Evolutionary conservation across 805 yeast genomes (phyloP).

Genomic region (Yamadazyma sp.): DNA sequence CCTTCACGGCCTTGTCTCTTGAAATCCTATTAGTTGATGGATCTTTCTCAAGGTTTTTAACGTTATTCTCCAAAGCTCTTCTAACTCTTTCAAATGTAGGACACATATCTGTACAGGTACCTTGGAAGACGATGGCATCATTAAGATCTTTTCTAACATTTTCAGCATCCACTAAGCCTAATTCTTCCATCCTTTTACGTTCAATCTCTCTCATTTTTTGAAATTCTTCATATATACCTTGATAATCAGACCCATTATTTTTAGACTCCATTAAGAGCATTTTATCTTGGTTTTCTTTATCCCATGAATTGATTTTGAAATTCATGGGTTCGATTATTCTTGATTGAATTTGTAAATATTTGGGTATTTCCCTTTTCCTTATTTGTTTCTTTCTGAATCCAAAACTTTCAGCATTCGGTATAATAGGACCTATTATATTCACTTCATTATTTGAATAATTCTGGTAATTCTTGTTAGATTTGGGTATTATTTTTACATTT

Average conservation of each 20-base stretch:
- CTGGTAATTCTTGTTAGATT: constrained; percentile 17
- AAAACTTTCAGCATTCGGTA: constrained; percentile 24
- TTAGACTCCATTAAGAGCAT: constrained; percentile 51
- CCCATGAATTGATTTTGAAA: constrained; percentile 58
- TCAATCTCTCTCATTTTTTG: constrained; percentile 73
- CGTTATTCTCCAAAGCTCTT: constrained; percentile 83
- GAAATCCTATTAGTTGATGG: constrained; percentile 53
- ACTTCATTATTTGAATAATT: constrained; percentile 19
- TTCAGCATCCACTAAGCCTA: constrained; percentile 84
- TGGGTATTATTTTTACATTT: constrained; percentile 18
- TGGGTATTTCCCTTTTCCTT: constrained; percentile 29
- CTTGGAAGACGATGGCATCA: constrained; percentile 84
- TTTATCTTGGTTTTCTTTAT: constrained; percentile 61
- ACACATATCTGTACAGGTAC: constrained; percentile 92
- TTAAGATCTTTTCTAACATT: constrained; percentile 76
- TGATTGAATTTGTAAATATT: constrained; percentile 34
- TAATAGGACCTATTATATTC: constrained; percentile 26
- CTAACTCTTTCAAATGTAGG: constrained; percentile 89
- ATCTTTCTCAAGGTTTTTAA: constrained; percentile 72
- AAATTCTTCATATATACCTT: constrained; percentile 71
- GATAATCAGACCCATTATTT: constrained; percentile 51
- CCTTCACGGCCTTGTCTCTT: constrained; percentile 68
- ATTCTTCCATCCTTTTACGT: constrained; percentile 70
- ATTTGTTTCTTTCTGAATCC: constrained; percentile 23
- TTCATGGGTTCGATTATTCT: constrained; percentile 31